Evolutionary conservation across 306 rosid species (phyloP), one percentile per base, ranked within the genome.

Genomic region (Albizia julibrissin): DNA sequence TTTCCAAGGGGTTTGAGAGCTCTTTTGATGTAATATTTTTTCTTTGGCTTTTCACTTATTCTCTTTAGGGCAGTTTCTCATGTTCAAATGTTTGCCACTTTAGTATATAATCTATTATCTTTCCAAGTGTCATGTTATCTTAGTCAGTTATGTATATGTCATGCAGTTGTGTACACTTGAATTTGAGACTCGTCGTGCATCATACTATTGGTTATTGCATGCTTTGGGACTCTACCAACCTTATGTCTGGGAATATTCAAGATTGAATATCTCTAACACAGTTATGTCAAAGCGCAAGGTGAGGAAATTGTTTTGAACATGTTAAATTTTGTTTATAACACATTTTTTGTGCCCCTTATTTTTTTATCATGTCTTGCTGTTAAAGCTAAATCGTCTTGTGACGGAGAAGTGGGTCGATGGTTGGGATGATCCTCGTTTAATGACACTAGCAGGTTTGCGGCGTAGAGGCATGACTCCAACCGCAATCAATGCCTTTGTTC

Each of bases 241-340:
- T 33, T 83, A 86, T 90, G 99, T 96, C 31, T 96, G 99, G 99
- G 99, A 96, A 56, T 96, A 96, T 84, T 96, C 99, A 59, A 90
- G 99, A 62, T 84, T 96, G 88, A 96, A 96, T 86, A 77, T 96
- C 82, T 92, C 98, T 69, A 96, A 93, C 86, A 91, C 92, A 4
- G 97, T 96, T 85, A 92, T 93, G 98, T 96, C 98, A 8, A 96
- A 96, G 92, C 97, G 99, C 50, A 96, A 96, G 98, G 99, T 96
- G 86, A 69, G 85, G 13, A 74, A 44, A 52, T 67, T 56, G 24
- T 79, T 39, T 52, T 56, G 54, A 72, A 54, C 71, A 47, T 69
- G 42, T 54, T 68, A 64, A 26, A 39, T 80, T 47, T 62, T 34
- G 73, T 21, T 72, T 40, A n/a, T 66, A 21, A 43, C 84, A 52